Base-by-base conservation (phyloP, 495 filamentous ascomycete genomes). In the Hypomontagnella monticulosa region DNA sequence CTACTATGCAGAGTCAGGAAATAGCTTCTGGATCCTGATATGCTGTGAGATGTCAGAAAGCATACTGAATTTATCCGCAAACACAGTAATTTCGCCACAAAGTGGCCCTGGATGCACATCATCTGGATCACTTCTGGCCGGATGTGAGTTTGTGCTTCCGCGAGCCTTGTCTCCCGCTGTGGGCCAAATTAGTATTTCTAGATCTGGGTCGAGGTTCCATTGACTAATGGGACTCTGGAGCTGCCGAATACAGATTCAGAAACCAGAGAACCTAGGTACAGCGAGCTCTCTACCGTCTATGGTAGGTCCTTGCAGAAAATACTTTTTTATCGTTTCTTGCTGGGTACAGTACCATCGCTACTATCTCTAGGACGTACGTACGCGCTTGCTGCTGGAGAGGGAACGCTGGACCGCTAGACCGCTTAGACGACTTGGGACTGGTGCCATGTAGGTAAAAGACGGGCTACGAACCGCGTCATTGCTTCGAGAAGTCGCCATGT, bases 151-250 rank as follows among this genome's bases (percentile, higher is more conserved):
- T 27, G 42, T 71, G 67, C 67, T 67, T 71, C 67, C 67, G 67
- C 67, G 67, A 67, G 67, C 57, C 67, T 66, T 71, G 67, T 67
- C 63, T 71, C 63, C 67, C 67, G 63, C 63, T 67, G 63, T 71
- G 63, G 63, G 67, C 59, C 63, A 46, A 60, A 61, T 71, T 71
- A 61, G 54, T 43, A 66, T 70, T 71, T 71, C 63, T 71, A 67
- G 67, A 67, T 67, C 67, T 67, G 67, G 67, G 67, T 67, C 63
- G 67, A 60, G 58, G 67, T 71, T 62, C 49, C 67, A 71, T 71
- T 43, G 59, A 62, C 42, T 63, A 59, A 66, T 71, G 67, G 46
- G 63, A 71, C 67, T 67, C 55, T 71, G 54, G 67, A 71, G 67
- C 59, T 71, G 67, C 67, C 67, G 61, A 66, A 70, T 66, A 62